A percentile compares a stretch with the other conserved stretches of the same genome.
phyloP scores from a whole-genome alignment of 2,329 filamentous ascomycete species.

The Venturia asperata region DNA sequence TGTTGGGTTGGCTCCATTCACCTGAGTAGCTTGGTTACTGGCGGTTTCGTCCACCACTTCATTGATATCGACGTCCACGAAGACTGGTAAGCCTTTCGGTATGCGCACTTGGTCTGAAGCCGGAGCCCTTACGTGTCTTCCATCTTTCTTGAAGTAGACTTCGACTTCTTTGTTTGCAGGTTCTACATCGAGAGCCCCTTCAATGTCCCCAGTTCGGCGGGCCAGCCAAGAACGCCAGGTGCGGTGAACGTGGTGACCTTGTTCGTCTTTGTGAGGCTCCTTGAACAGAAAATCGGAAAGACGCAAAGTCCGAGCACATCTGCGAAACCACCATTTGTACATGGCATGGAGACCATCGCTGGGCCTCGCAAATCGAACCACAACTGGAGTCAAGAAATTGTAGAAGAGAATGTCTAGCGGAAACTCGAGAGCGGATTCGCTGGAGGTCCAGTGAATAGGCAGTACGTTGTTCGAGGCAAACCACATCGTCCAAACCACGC shows the following conservation, averaged over 20 bases:
- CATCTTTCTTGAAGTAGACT: slow-evolving; percentile 55
- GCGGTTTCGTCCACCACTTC: slow-evolving; percentile 56
- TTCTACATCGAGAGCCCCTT: slow-evolving; percentile 26
- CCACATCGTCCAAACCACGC: slow-evolving; percentile 87
- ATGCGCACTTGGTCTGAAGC: slow-evolving; percentile 94
- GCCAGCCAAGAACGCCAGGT: slow-evolving; percentile 54
- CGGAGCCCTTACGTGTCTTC: slow-evolving; percentile 82
- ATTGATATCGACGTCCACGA: slow-evolving; percentile 68
- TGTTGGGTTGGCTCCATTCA: slow-evolving; percentile 33
- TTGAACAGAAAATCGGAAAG: slow-evolving; percentile 92
- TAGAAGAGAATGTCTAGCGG: slow-evolving; percentile 92
- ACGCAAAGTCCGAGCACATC: slow-evolving; percentile 70
- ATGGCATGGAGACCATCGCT: slow-evolving; percentile 75
- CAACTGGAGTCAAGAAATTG: slow-evolving; percentile 88
- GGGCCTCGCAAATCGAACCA: slow-evolving; percentile 76
- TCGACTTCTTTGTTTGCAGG: slow-evolving; percentile 27
- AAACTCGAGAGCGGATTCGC: slow-evolving; percentile 87
- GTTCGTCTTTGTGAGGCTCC: slow-evolving; percentile 72
- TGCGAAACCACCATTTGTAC: slow-evolving; percentile 95
- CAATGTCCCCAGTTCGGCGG: slow-evolving; percentile 25
- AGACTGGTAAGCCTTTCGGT: slow-evolving; percentile 73
- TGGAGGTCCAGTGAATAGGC: slow-evolving; percentile 88
- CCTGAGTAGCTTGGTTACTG: slow-evolving; percentile 31
- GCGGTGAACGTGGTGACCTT: slow-evolving; percentile 58
- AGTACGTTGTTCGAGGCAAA: slow-evolving; percentile 63